These are phyloP conservation scores for Stephania yunnanensis DNA, from an alignment of 164 flowering plant species.

Conservation along the genomic window DNA sequence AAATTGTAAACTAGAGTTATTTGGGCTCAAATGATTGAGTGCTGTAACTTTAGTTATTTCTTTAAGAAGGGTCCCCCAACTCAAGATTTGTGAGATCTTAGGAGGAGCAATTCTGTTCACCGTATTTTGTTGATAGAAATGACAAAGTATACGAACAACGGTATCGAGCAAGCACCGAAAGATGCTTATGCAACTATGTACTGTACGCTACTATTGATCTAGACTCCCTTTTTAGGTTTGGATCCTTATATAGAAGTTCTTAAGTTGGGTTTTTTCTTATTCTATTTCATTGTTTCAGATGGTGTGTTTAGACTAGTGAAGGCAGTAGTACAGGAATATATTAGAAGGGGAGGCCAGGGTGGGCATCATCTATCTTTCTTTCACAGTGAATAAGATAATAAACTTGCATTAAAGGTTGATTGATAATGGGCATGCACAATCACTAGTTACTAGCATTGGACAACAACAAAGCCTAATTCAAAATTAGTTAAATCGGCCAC, in stretches of 20 bases:
- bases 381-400: background rate
- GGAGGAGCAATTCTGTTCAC: background rate
- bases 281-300: background rate
- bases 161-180: background rate
- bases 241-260: background rate
- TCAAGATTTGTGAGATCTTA: background rate
- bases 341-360: background rate
- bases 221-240: background rate
- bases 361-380: background rate
- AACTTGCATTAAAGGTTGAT: background rate
- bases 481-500: too few relatives aligned
- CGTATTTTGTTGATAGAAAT: background rate
- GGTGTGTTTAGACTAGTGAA: background rate
- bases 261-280: background rate
- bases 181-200: background rate
- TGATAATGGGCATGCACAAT: too few relatives aligned
- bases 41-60: background rate
- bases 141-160: background rate
- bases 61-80: background rate
- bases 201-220: background rate
- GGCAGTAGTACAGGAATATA: background rate
- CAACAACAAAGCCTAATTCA: too few relatives aligned
- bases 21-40: background rate
- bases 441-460: too few relatives aligned
- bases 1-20: background rate